Base-by-base conservation (phyloP, 1,284 basidiomycete genomes). In the Naganishia sp. region DNA sequence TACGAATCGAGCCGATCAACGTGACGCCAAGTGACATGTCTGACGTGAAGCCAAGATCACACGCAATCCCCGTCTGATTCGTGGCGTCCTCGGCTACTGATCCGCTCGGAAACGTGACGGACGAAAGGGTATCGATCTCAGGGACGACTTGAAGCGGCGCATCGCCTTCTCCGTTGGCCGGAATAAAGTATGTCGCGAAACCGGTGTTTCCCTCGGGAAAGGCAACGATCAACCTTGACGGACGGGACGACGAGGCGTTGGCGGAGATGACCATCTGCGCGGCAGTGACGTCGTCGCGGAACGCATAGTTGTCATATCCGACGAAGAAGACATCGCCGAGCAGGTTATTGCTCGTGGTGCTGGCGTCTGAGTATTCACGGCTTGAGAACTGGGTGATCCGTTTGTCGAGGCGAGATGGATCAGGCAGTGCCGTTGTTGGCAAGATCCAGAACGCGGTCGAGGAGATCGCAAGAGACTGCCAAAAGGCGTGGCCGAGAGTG, bases 171-270 rank as follows among this genome's bases (percentile, higher is more conserved):
- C 54, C 67, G 48, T 69, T 70, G 28, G 69, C 36, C 3, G 81
- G 81, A 7, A 79, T 65, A 66, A 82, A 81, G 70, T 79, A 82
- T 33, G 76, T 71, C 44, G 81, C 68, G 9, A 77, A 77, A 11
- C 81, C 81, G 0, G 79, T 78, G 71, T 83, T 82, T 15, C 81
- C 82, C 13, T 80, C 75, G 1, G 82, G 81, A 42, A 82, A 74
- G 3, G 81, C 82, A 1, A 79, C 78, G 55, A 83, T 77, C 59
- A 82, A 75, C 33, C 81, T 75, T n/a, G 74, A 72, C 6, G 76
- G 75, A 5, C 67, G 61, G 13, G 72, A 70, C 0, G 78, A 71
- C 11, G 71, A 73, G 43, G 76, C 57, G 55, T 77, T 79, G 56
- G 76, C 68, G 21, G 73, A 69, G 2, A 82, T 66, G 13, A 83